These are phyloP conservation scores for Poterioochromonas sp. DNA, from an alignment of 352 stramenopile species.

Conservation along the genomic window DNA sequence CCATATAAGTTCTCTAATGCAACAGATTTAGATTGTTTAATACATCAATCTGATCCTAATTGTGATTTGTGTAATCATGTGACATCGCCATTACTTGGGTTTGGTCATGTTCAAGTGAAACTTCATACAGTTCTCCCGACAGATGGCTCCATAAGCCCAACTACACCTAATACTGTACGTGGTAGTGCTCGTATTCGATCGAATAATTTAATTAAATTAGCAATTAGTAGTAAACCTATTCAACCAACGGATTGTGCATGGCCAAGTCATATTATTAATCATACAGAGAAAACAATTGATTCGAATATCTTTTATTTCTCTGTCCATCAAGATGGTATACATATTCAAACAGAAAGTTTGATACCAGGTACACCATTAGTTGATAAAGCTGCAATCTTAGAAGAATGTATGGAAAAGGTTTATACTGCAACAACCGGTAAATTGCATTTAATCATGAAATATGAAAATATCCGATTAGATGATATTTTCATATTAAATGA, in stretches of 20 bases:
- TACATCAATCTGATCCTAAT: not conserved
- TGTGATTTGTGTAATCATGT: no score
- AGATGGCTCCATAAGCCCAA: not conserved
- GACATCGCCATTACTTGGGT: no score
- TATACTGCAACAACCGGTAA: not conserved
- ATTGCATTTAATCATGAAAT: not conserved
- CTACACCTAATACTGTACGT: not conserved
- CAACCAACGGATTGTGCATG: slow-evolving; percentile 1
- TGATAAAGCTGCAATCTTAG: not conserved
- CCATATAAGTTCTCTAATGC: not conserved
- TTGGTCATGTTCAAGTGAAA: not conserved
- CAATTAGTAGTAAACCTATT: not conserved
- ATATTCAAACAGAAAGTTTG: no score
- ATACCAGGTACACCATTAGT: no score
- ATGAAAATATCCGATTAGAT: not conserved
- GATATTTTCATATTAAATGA: not conserved
- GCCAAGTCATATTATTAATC: not conserved
- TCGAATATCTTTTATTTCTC: not conserved
- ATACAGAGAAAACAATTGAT: not conserved
- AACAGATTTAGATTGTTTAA: not conserved
- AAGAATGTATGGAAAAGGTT: no score
- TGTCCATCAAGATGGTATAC: not conserved
- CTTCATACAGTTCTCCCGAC: not conserved
- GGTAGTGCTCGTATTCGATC: not conserved
- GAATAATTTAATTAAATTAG: not conserved